Base-by-base conservation (phyloP, 139 green algal species). In the Pseudopediastrum boryanum region DNA sequence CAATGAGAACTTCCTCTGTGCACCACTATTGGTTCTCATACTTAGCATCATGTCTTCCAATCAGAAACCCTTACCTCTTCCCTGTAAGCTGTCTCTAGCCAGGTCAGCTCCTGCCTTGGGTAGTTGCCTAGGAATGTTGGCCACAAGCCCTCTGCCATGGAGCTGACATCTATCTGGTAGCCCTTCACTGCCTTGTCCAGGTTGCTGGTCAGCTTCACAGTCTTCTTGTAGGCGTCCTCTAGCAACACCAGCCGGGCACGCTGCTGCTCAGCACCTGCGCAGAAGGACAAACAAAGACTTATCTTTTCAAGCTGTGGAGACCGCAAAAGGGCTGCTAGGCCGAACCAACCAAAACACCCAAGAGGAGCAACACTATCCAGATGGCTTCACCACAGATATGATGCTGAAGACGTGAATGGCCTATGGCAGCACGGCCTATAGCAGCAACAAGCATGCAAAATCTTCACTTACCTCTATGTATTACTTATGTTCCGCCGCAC, bases 61-160 rank as follows among this genome's bases (percentile, higher is more conserved):
- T n/a, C n/a, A n/a, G n/a, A n/a, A n/a, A n/a, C 67, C 6, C 61
- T 2, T 27, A 59, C 68, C 66, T 89, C 85, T 44, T 66, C 71
- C 3, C 79, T 35, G 41, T 86, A 76, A 38, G 85, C 67, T 39
- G 36, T 44, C 29, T 72, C 35, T 58, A 93, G 82, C 88, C 88
- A 93, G n/a, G 29, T n/a, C 70, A 89, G 83, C 83, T 94, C 89
- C 64, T 85, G 54, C 31, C n/a, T 46, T 2, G 81, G 78, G 71
- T 94, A 88, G 27, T 72, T 66, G 8, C 31, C 66, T 62, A 92
- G 67, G 21, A 75, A 68, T 25, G 85, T 71, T 12, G 58, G 77
- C 59, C 87, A 89, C 43, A 84, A 72, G 13, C 56, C 81, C 27
- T 91, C 89, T 12, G 78, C 81, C 56, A 93, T 70, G 59, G 23